Conservation (phyloP, 2,329 filamentous ascomycete species). For the Epichloe glyceriae region DNA sequence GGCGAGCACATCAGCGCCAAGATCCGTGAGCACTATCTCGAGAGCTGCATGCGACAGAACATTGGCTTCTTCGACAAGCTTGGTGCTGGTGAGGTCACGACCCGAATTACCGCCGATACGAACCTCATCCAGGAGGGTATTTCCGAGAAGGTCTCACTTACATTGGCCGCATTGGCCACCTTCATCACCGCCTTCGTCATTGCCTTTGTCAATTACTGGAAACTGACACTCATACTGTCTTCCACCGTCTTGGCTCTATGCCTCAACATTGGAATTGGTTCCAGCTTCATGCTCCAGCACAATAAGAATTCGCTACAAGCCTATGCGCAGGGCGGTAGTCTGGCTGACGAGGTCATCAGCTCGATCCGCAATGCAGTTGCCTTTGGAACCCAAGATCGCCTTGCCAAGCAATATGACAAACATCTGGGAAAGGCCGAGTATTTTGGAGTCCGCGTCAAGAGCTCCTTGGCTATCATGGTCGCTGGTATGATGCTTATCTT, state of each 20-base stretch:
- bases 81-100: slow-evolving; percentile 85
- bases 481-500: slow-evolving; percentile 72
- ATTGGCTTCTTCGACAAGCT: slow-evolving; percentile 90
- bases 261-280: slow-evolving; percentile 62
- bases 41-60: slow-evolving; percentile 74
- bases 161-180: slow-evolving; percentile 61
- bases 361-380: slow-evolving; percentile 87
- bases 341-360: slow-evolving; percentile 89
- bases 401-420: slow-evolving; percentile 73
- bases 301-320: slow-evolving; percentile 66
- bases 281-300: slow-evolving; percentile 64
- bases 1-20: slow-evolving; percentile 69
- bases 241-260: slow-evolving; percentile 72
- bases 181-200: slow-evolving; percentile 86
- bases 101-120: slow-evolving; percentile 85
- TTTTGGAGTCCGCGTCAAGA: slow-evolving; percentile 66
- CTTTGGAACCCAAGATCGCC: slow-evolving; percentile 83
- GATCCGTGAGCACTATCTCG: slow-evolving; percentile 71
- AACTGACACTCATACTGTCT: slow-evolving; percentile 74
- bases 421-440: slow-evolving; percentile 62
- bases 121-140: slow-evolving; percentile 91
- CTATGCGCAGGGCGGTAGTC: slow-evolving; percentile 72
- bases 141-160: slow-evolving; percentile 75
- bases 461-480: slow-evolving; percentile 63
- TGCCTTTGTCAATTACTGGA: slow-evolving; percentile 85